Evolutionary conservation across 2,329 filamentous ascomycete species (phyloP).

Genomic region (Paecilomyces dactylethromorphus): DNA sequence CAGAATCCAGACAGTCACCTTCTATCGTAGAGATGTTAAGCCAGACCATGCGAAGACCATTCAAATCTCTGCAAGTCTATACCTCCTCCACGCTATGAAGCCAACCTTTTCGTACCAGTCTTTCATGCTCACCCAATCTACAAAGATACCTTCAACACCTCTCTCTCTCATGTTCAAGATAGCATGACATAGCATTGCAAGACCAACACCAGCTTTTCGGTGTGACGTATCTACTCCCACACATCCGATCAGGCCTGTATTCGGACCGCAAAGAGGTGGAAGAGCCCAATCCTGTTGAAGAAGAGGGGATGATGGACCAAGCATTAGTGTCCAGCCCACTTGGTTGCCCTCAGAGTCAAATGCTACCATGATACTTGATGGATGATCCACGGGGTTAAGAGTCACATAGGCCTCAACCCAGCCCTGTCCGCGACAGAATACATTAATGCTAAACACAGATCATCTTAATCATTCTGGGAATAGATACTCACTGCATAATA

Average conservation of each 20-base stretch:
- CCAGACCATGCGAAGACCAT: background rate
- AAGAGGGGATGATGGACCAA: constrained; percentile 23
- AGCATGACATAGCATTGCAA: constrained; percentile 38
- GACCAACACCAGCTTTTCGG: constrained; percentile 34
- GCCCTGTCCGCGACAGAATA: constrained; percentile 17
- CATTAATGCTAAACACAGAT: background rate
- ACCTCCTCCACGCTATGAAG: constrained; percentile 34
- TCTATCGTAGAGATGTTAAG: background rate
- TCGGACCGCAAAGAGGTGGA: constrained; percentile 30
- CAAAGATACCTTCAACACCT: constrained; percentile 36
- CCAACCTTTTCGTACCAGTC: constrained; percentile 42
- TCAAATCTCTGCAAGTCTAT: constrained; percentile 25
- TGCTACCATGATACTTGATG: constrained; percentile 37
- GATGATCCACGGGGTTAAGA: constrained; percentile 27
- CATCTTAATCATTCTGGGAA: background rate
- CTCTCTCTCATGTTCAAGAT: constrained; percentile 38
- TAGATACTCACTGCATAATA: constrained; percentile 24
- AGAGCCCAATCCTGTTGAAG: constrained; percentile 33
- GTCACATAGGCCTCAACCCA: constrained; percentile 37
- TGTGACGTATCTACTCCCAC: constrained; percentile 36
- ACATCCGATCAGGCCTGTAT: constrained; percentile 39
- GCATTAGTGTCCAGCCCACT: constrained; percentile 42
- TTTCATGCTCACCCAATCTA: constrained; percentile 38
- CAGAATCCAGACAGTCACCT: background rate
- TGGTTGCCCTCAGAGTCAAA: constrained; percentile 32